A percentile compares a stretch with the other conserved stretches of the same genome.
These are phyloP conservation scores for Talaromyces sp. DNA, from an alignment of 2,329 filamentous ascomycete genomes.

Conservation along the genomic window DNA sequence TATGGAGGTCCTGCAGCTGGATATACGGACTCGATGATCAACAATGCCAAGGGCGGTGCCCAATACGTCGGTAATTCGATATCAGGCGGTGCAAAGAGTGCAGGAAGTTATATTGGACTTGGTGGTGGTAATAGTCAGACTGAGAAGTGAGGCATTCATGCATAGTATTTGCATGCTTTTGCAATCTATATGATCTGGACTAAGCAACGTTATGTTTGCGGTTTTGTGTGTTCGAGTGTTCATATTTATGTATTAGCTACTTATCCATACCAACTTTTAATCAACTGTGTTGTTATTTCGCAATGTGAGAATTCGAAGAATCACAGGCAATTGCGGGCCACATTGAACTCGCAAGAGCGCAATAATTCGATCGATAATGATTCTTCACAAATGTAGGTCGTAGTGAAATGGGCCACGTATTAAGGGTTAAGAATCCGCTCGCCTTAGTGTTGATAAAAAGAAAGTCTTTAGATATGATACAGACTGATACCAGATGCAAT, in stretches of 20 bases:
- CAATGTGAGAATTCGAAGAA: neutral
- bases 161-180: neutral
- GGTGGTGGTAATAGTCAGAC: neutral
- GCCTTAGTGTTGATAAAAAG: too few relatives aligned
- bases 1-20: constrained; percentile 27
- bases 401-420: too few relatives aligned
- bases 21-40: constrained; percentile 19
- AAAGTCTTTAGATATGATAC: neutral
- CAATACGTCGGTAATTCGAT: constrained; percentile 20
- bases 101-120: constrained; percentile 9
- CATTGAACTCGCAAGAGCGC: neutral
- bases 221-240: neutral
- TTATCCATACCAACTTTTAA: neutral
- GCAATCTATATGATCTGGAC: neutral
- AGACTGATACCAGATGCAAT: neutral
- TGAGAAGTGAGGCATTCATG: neutral
- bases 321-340: too few relatives aligned
- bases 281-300: neutral
- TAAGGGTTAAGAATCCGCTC: too few relatives aligned
- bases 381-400: too few relatives aligned
- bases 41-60: constrained; percentile 15
- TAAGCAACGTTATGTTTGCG: neutral
- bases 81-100: constrained; percentile 18
- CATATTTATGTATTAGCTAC: neutral
- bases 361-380: neutral